Base-by-base conservation (phyloP, 139 green algal genomes). In the Chlorella vulgaris region DNA sequence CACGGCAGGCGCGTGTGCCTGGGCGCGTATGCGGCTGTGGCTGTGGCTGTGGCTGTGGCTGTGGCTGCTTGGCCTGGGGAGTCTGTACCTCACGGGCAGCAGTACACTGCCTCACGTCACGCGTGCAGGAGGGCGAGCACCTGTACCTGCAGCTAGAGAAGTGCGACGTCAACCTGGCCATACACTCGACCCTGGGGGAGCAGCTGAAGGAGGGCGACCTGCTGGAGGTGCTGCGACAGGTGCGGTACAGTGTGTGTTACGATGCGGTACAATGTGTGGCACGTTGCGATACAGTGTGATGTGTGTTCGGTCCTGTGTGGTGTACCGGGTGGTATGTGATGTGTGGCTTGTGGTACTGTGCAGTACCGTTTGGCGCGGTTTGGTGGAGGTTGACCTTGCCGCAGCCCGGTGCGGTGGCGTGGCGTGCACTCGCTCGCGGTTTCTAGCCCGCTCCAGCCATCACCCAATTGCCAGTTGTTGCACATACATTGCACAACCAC, bases 131-230 rank as follows among this genome's bases (percentile, higher is more conserved):
- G 28, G 88, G 86, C 35, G 87, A 94, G 69, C 85, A 92, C 68
- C 78, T 96, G 22, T 98, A 93, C 91, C 96, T 98, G 33, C 93
- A 97, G 88, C 81, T 97, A 83, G 96, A 98, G 86, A 79, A 92
- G 38, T 98, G 94, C 79, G 81, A 86, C 40, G 73, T 76, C 36
- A 85, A 60, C 69, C 69, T 88, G 73, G 69, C 84, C 38, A 78
- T 35, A 26, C 53, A 76, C 3, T n/a, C 61, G 10, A 13, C 28
- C 7, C 58, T 91, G 13, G 42, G 77, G 69, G 35, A 63, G 73
- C 39, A 73, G 84, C 70, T 94, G 55, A 80, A 62, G 33, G 93
- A 97, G 82, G 36, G 58, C 2, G 89, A 95, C 42, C 83, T 98
- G 29, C n/a, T 95, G 53, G 85, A 91, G 2, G 78, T 98, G 31